Base-by-base conservation (phyloP, 139 green algal genomes). In the Edaphochlamys debaryana region DNA sequence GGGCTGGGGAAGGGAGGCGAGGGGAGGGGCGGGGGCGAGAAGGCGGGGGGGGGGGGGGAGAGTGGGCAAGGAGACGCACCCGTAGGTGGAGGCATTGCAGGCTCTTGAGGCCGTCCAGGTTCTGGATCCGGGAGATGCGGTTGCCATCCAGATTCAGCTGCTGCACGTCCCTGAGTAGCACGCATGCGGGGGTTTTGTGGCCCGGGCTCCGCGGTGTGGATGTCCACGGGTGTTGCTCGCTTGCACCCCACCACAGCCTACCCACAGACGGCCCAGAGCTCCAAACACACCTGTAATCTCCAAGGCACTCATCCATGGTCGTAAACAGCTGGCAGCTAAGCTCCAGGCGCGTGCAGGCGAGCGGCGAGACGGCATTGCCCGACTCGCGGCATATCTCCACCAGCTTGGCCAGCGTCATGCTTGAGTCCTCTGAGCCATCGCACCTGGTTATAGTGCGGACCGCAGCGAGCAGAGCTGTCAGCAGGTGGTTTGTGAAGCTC, bases 21-120 rank as follows among this genome's bases (percentile, higher is more conserved):
- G 45, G 11, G 13, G 45, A 13, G 11, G 45, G 45, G 45, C 45
- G 45, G 9, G 45, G 45, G 45, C 45, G 13, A 54, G 45, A 13
- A 13, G 45, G 45, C 9, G 45, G 13, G 45, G 13, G 45, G 45
- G 45, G 45, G 11, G 45, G 45, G 11, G 45, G 11, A 13, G 45
- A 13, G 13, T 54, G 45, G 11, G 45, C 11, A 9, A 9, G 45
- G 11, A 13, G 45, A 54, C 45, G 11, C 32, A 48, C 75, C 75
- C 71, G 75, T 40, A 81, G 75, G 60, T 81, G 71, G 11, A 81
- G 75, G 62, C 75, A 81, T 30, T 40, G 40, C 75, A 81, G 75
- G 41, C 71, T 60, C 11, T 22, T 15, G 17, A 81, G 75, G 20
- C 60, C 22, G 0, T 17, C 22, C 38, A 81, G 41, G 60, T 81